Evolutionary conservation across 1,284 basidiomycete genomes (phyloP), one percentile per base, ranked within the genome.

Genomic region (Volvariella volvacea): DNA sequence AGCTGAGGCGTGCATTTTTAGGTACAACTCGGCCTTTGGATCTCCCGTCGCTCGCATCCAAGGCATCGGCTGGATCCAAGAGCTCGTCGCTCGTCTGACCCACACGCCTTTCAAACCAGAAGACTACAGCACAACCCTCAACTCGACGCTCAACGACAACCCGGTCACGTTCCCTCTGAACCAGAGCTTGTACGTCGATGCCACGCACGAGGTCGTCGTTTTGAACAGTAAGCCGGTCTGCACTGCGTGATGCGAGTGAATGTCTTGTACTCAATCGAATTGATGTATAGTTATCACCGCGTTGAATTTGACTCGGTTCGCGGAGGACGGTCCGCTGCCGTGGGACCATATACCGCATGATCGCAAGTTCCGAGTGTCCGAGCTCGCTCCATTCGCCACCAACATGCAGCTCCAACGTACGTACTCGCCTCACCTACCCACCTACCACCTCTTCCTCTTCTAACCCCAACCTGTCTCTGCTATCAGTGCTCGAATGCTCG

Each of bases 31-130:
- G 10, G 87, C 83, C 0, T 86, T 85, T 54, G 90, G 89, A 4
- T 85, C 83, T 1, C 88, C 90, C 0, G 73, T 91, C 6, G 78
- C 79, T 1, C 78, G 81, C 2, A 83, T 84, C 2, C 85, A 88
- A 56, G 93, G 93, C 22, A 72, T 89, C 25, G 93, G 92, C 19
- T 96, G 86, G 61, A 61, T 94, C 12, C 81, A 91, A 58, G 89
- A 93, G 58, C 70, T 91, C 20, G 65, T 93, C 22, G 76, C 89
- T 1, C 79, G 90, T 25, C 76, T 93, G 22, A 88, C 85, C 2
- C 76, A 88, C 45, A 85, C 78, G 1, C 83, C 78, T 0, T 84
- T 92, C 48, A 66, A 65, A 15, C 25, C 25, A 6, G 6, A 28
- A 28, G 66, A 60, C 0, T 80, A 86, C 62, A 83, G 89, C 58